Evolutionary conservation across 1,139 yeast species (phyloP), one percentile per base, ranked within the genome.

Genomic region (Nakaseomyces glabratus): DNA sequence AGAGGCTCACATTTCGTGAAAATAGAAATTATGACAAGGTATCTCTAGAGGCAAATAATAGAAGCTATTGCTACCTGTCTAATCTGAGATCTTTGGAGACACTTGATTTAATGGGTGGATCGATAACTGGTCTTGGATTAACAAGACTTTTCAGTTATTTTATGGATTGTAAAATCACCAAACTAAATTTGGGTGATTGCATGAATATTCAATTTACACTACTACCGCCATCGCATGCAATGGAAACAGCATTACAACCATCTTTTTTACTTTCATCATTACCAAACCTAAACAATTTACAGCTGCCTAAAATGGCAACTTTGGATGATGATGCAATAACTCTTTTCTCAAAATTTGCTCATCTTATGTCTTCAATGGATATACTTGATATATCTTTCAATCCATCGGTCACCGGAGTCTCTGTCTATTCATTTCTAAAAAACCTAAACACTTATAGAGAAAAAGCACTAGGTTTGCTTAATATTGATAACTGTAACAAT

Each of bases 101-200:
- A 8, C 28, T 54, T 4, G 59, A 55, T 36, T 31, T 54, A 11
- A 52, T 53, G 59, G 48, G 56, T n/a, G 42, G 52, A 2, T 50
- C 54, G 6, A 47, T 53, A 12, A 46, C 51, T 13, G 55, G 54
- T 3, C 18, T 37, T 7, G 51, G 53, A 2, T 30, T 54, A 11
- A 28, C 39, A 7, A 33, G 44, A 24, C 28, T 52, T 16, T 22
- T 45, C 2, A 25, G 43, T 9, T 43, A 40, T 16, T 16, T 47
- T 4, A 22, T 41, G 10, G 22, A 38, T 3, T 25, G 34, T 12
- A 34, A 33, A 3, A 32, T 52, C 6, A 35, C 30, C 26, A 41
- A 26, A 26, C 33, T 53, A 6, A 54, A 54, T 33, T 40, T 54
- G 14, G 59, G 59, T 2, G 50, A 53, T 30, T 54, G 58, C 29